These are phyloP conservation scores for Vanilla planifolia DNA, from an alignment of 106 monocot species.

Conservation along the genomic window DNA sequence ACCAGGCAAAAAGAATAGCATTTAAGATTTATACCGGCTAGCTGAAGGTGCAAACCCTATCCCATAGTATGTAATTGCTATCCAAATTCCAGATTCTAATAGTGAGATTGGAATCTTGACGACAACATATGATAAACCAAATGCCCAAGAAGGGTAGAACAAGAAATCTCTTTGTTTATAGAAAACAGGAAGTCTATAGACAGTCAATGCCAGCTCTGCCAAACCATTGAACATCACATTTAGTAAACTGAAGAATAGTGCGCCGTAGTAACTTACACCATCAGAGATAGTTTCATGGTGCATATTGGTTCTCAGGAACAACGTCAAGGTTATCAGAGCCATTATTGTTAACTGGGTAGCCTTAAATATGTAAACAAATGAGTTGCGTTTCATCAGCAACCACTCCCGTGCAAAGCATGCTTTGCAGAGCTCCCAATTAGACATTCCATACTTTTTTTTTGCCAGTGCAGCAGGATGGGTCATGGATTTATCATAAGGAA, in stretches of 20 bases:
- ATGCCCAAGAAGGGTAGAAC: conserved; percentile 29
- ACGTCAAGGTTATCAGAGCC: conserved; percentile 15
- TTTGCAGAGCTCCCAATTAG: conserved; percentile 23
- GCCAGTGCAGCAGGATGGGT: conserved; percentile 15
- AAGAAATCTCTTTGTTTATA: conserved; percentile 21
- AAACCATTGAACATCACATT: conserved; percentile 16
- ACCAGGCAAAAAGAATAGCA: not conserved
- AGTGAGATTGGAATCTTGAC: conserved; percentile 22
- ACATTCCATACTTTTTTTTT: conserved; percentile 2
- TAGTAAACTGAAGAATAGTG: conserved; percentile 14
- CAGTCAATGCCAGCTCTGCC: conserved; percentile 14
- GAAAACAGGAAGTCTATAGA: conserved; percentile 15
- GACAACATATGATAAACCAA: conserved; percentile 8
- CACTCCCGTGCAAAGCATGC: conserved; percentile 15
- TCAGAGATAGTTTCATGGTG: conserved; percentile 1
- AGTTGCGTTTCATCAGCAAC: conserved; percentile 19
- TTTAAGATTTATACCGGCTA: not conserved
- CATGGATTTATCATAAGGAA: conserved; percentile 6
- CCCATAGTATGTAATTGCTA: conserved; percentile 17
- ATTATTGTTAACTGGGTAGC: conserved; percentile 7
- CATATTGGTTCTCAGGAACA: conserved; percentile 14
- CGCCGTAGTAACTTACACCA: conserved; percentile 5
- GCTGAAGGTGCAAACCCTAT: conserved; percentile 14
- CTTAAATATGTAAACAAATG: conserved; percentile 13
- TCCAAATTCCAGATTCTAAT: conserved; percentile 22